These are phyloP conservation scores for Ceraceosorus guamensis DNA, from an alignment of 1,284 basidiomycete species.

Conservation along the genomic window DNA sequence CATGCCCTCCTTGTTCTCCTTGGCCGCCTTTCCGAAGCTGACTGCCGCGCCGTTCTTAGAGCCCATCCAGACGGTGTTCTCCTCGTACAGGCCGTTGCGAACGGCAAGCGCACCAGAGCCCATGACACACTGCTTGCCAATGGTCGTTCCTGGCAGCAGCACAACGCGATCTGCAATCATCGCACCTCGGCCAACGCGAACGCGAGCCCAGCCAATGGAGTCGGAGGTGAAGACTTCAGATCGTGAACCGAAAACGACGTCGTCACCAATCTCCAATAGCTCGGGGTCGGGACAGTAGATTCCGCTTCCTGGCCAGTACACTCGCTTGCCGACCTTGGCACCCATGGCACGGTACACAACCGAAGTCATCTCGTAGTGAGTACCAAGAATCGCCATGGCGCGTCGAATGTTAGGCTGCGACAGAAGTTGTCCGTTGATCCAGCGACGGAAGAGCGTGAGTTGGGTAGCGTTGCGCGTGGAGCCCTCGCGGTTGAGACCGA, in stretches of 20 bases:
- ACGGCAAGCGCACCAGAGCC: slow-evolving; percentile 45
- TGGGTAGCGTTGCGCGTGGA: slow-evolving; percentile 48
- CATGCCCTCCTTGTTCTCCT: slow-evolving; percentile 27
- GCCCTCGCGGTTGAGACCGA: slow-evolving; percentile 46
- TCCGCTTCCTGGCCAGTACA: slow-evolving; percentile 48
- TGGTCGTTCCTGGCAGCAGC: slow-evolving; percentile 42
- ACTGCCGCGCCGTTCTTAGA: slow-evolving; percentile 48
- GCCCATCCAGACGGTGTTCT: slow-evolving; percentile 48
- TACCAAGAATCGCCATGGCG: slow-evolving; percentile 43
- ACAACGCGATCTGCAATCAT: slow-evolving; percentile 49
- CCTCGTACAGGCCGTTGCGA: slow-evolving; percentile 46
- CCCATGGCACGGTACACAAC: slow-evolving; percentile 48
- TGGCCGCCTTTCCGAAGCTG: slow-evolving; percentile 41
- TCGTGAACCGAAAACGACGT: slow-evolving; percentile 47
- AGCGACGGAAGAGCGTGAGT: slow-evolving; percentile 44
- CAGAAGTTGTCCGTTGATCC: slow-evolving; percentile 42
- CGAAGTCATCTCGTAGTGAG: slow-evolving; percentile 48
- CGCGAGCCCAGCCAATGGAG: slow-evolving; percentile 46
- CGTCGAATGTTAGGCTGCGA: slow-evolving; percentile 40
- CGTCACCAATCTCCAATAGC: slow-evolving; percentile 47
- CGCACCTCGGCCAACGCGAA: slow-evolving; percentile 44
- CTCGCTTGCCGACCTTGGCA: slow-evolving; percentile 44
- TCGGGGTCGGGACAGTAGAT: slow-evolving; percentile 48
- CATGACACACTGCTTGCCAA: slow-evolving; percentile 47
- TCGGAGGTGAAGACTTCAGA: slow-evolving; percentile 48